phyloP scores from a whole-genome alignment of 192 early-diverging fungal species.

The Backusella morwellensis region DNA sequence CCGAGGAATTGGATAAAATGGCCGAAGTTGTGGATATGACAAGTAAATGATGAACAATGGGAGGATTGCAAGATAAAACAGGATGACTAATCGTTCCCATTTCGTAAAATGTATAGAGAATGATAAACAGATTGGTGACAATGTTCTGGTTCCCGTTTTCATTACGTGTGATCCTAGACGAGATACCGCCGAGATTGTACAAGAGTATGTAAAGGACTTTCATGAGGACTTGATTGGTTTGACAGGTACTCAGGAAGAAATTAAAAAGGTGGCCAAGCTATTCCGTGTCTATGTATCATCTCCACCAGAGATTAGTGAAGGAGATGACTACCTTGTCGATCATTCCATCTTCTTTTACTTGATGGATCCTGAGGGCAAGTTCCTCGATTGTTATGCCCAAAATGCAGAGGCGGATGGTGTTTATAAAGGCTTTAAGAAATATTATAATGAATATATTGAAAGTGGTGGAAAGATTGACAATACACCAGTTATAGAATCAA shows the following conservation, averaged over 20 bases:
- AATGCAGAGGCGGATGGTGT: constrained; percentile 66
- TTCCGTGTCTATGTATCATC: constrained; percentile 94
- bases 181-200: constrained; percentile 79
- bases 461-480: constrained; percentile 29
- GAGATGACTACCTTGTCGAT: constrained; percentile 92
- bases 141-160: constrained; percentile 81
- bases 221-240: constrained; percentile 90
- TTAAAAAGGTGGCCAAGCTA: constrained; percentile 79
- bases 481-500: neutral
- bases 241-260: constrained; percentile 85
- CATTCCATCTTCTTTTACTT: constrained; percentile 98
- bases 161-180: constrained; percentile 96
- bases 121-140: constrained; percentile 17
- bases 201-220: constrained; percentile 83
- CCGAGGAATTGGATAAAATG: constrained; percentile 98
- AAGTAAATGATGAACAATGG: constrained; percentile 44
- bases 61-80: neutral
- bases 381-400: constrained; percentile 87
- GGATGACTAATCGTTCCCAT: neutral
- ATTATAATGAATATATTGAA: constrained; percentile 40
- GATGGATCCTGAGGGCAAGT: constrained; percentile 86
- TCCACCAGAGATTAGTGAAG: constrained; percentile 77
- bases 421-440: constrained; percentile 47
- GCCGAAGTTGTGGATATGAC: constrained; percentile 76
- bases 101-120: neutral